phyloP scores from a whole-genome alignment of 257 asterid genomes.

The Solanum bulbocastanum region DNA sequence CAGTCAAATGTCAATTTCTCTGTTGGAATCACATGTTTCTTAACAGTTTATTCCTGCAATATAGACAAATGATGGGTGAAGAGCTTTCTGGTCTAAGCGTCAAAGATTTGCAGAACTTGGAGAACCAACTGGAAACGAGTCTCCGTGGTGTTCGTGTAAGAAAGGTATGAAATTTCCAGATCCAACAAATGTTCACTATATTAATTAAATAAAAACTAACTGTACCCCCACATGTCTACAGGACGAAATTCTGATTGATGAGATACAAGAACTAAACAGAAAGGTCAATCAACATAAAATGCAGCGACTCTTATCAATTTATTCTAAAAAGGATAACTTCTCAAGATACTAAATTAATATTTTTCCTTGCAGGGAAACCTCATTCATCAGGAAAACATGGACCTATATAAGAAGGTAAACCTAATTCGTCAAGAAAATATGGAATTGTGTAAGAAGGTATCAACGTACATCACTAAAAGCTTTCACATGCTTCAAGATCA shows the following conservation, averaged over 20 bases:
- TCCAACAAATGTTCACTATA: neutral
- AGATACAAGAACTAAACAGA: slow-evolving; percentile 49
- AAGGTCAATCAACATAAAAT: slow-evolving; percentile 30
- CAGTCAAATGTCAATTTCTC: neutral
- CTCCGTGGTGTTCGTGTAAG: slow-evolving; percentile 48
- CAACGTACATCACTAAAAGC: slow-evolving; percentile 1
- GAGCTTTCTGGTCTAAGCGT: slow-evolving; percentile 53
- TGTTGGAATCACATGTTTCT: neutral
- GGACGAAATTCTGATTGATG: slow-evolving; percentile 51
- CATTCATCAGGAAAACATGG: slow-evolving; percentile 61
- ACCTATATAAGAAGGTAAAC: slow-evolving; percentile 48
- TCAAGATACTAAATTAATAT: slow-evolving; percentile 16
- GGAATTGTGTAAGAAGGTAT: slow-evolving; percentile 47
- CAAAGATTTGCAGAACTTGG: slow-evolving; percentile 53
- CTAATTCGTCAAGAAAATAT: slow-evolving; percentile 35
- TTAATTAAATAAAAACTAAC: neutral
- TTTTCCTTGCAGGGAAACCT: slow-evolving; percentile 50
- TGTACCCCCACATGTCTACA: slow-evolving; percentile 11
- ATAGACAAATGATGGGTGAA: slow-evolving; percentile 68
- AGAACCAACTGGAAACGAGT: slow-evolving; percentile 57
- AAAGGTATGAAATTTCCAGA: slow-evolving; percentile 37
- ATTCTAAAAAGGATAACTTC: neutral
- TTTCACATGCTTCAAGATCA: neutral
- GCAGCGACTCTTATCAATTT: neutral
- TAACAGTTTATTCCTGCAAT: neutral